Evolutionary conservation across 371 early-diverging fungal species (phyloP).

Genomic region (Cokeromyces recurvatus): DNA sequence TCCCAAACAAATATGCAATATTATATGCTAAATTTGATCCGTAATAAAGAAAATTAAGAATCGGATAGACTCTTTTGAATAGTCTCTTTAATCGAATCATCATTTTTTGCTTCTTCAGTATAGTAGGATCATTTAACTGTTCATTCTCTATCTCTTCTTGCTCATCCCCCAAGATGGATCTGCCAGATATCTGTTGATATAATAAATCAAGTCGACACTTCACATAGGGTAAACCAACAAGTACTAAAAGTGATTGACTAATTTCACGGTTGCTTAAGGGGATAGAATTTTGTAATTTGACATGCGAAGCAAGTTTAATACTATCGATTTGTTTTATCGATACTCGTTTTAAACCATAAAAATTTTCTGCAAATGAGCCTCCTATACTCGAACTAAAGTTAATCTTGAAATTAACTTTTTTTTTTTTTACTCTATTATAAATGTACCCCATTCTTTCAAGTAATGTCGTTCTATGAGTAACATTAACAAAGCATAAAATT

Average conservation of each 20-base stretch:
- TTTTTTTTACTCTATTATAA: no score
- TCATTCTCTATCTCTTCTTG: slow-evolving; percentile 34
- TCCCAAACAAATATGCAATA: slow-evolving; percentile 78
- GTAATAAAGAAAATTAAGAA: slow-evolving; percentile 60
- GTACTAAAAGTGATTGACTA: slow-evolving; percentile 60
- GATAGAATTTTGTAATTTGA: slow-evolving; percentile 18
- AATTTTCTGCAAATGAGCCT: slow-evolving; percentile 88
- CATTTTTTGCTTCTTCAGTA: slow-evolving; percentile 13
- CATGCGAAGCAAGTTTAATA: slow-evolving; percentile 14
- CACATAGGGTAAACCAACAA: slow-evolving; percentile 73
- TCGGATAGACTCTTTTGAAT: slow-evolving; percentile 67
- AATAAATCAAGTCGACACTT: slow-evolving; percentile 72
- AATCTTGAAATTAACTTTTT: no score
- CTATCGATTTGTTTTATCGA: slow-evolving; percentile 26
- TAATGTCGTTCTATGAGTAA: slow-evolving; percentile 78
- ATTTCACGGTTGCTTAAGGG: slow-evolving; percentile 46
- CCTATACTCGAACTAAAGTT: slow-evolving; percentile 40
- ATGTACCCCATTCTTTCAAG: slow-evolving; percentile 69
- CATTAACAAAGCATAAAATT: slow-evolving; percentile 75
- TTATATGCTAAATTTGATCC: slow-evolving; percentile 61
- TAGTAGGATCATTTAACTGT: slow-evolving; percentile 22
- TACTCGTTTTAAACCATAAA: slow-evolving; percentile 84
- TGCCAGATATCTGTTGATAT: slow-evolving; percentile 66
- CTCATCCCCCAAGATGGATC: slow-evolving; percentile 63
- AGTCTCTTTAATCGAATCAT: slow-evolving; percentile 34